Evolutionary conservation across 768 basidiomycete genomes (phyloP).

Genomic region (Suillus decipiens): DNA sequence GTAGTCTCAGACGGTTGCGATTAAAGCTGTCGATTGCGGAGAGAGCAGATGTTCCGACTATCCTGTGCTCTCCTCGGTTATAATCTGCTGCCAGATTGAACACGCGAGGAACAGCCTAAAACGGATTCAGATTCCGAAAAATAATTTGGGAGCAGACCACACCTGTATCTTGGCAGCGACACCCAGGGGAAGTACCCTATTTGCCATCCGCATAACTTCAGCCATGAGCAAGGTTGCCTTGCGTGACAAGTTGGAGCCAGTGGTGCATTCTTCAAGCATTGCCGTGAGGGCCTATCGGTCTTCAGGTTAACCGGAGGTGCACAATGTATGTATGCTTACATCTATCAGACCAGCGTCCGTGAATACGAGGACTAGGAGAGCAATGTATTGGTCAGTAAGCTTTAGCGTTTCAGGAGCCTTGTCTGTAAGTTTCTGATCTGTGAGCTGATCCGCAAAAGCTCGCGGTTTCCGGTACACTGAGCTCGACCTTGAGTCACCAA

Average conservation of each 20-base stretch:
- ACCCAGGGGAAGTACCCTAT: slow-evolving; percentile 79
- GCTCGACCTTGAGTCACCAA: slow-evolving; percentile 2
- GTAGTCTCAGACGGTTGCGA: slow-evolving; percentile 77
- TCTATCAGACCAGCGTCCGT: slow-evolving; percentile 87
- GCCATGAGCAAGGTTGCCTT: slow-evolving; percentile 92
- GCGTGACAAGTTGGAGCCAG: slow-evolving; percentile 71
- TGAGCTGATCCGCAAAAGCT: slow-evolving; percentile 31
- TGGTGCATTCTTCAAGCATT: slow-evolving; percentile 81
- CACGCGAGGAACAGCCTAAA: slow-evolving; percentile 77
- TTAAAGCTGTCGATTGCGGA: slow-evolving; percentile 92
- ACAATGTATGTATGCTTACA: slow-evolving; percentile 44
- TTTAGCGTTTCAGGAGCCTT: slow-evolving; percentile 61
- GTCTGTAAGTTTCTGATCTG: slow-evolving; percentile 46
- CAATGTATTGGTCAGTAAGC: slow-evolving; percentile 91
- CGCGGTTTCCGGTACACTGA: slow-evolving; percentile 68
- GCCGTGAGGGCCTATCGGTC: slow-evolving; percentile 69
- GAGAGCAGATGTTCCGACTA: slow-evolving; percentile 81
- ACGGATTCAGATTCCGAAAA: slow-evolving; percentile 9
- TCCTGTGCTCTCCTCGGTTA: slow-evolving; percentile 70
- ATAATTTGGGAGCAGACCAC: slow-evolving; percentile 13
- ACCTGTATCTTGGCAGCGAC: slow-evolving; percentile 88
- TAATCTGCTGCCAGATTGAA: slow-evolving; percentile 87
- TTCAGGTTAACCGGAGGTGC: background rate
- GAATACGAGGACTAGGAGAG: slow-evolving; percentile 80
- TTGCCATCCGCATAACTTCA: slow-evolving; percentile 87